phyloP scores from a whole-genome alignment of 2,329 filamentous ascomycete species.

The Colletotrichum sp. region DNA sequence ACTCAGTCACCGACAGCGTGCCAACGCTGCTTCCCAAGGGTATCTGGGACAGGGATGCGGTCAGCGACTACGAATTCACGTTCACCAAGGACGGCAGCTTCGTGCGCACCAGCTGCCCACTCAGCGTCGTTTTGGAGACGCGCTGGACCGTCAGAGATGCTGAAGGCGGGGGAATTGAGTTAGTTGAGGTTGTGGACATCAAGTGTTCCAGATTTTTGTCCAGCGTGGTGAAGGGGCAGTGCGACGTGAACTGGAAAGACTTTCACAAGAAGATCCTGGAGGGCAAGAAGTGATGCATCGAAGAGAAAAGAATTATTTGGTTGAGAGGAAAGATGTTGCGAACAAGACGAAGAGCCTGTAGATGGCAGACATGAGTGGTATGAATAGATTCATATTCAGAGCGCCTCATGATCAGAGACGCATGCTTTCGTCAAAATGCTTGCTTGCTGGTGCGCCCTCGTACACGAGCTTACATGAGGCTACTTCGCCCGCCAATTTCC shows the following conservation, averaged over 20 bases:
- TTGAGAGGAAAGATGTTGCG: neutral
- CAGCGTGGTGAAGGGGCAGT: conserved; percentile 53
- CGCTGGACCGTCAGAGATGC: conserved; percentile 46
- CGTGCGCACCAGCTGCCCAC: conserved; percentile 54
- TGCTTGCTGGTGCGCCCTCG: neutral
- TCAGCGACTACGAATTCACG: conserved; percentile 60
- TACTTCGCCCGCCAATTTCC: conserved; percentile 91
- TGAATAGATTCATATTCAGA: neutral
- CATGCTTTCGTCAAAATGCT: neutral
- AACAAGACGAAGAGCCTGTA: neutral
- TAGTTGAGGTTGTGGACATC: conserved; percentile 57
- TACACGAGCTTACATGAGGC: conserved; percentile 75
- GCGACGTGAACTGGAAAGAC: conserved; percentile 53
- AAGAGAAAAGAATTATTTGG: neutral
- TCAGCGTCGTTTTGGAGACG: conserved; percentile 59
- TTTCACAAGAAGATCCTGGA: conserved; percentile 55
- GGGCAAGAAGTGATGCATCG: neutral
- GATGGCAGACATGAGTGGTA: neutral
- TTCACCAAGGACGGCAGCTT: conserved; percentile 55
- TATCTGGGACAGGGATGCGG: conserved; percentile 59
- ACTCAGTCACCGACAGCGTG: conserved; percentile 54
- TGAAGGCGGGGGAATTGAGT: conserved; percentile 35
- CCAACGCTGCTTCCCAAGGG: conserved; percentile 59
- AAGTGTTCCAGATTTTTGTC: conserved; percentile 55
- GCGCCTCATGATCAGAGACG: neutral